These are phyloP conservation scores for Aureobasidium sp. DNA, from an alignment of 2,329 filamentous ascomycete species.

Conservation along the genomic window DNA sequence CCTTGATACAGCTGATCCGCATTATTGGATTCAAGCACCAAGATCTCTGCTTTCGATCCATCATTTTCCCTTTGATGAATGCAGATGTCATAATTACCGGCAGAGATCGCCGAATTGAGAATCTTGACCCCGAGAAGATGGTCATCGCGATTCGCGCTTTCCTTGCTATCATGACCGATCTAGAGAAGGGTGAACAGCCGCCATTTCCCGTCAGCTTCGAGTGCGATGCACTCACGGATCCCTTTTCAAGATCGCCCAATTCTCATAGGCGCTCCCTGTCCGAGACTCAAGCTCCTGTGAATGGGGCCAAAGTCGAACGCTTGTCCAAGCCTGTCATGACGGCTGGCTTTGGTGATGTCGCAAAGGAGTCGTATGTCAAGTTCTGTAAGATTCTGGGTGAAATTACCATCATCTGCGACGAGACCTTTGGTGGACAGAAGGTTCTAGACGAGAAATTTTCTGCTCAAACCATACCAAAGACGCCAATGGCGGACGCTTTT, in stretches of 20 bases:
- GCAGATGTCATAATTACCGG: slow-evolving; percentile 45
- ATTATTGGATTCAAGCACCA: slow-evolving; percentile 91
- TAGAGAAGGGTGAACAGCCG: slow-evolving; percentile 77
- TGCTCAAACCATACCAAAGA: slow-evolving; percentile 76
- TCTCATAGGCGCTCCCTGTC: slow-evolving; percentile 28
- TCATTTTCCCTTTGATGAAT: slow-evolving; percentile 94
- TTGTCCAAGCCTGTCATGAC: slow-evolving; percentile 56
- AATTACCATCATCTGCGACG: slow-evolving; percentile 92
- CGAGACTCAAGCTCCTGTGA: slow-evolving; percentile 25
- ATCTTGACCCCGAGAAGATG: slow-evolving; percentile 90
- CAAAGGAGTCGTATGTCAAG: slow-evolving; percentile 75
- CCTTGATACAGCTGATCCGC: slow-evolving; percentile 84
- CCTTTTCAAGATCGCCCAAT: slow-evolving; percentile 28
- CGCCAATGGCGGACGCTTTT: slow-evolving; percentile 88
- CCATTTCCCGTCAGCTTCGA: slow-evolving; percentile 68
- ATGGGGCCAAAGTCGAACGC: slow-evolving; percentile 49
- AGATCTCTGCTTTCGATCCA: slow-evolving; percentile 82
- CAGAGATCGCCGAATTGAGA: slow-evolving; percentile 78
- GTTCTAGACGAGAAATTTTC: slow-evolving; percentile 92
- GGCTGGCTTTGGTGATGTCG: slow-evolving; percentile 59
- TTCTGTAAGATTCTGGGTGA: slow-evolving; percentile 95
- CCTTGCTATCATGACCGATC: slow-evolving; percentile 81
- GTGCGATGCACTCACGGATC: slow-evolving; percentile 35
- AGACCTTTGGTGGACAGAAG: slow-evolving; percentile 92
- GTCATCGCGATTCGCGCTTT: slow-evolving; percentile 96